A percentile compares a stretch with the other conserved stretches of the same genome.
These are phyloP conservation scores for Suhomyces kilbournensis DNA, from an alignment of 805 yeast genomes.

Conservation along the genomic window DNA sequence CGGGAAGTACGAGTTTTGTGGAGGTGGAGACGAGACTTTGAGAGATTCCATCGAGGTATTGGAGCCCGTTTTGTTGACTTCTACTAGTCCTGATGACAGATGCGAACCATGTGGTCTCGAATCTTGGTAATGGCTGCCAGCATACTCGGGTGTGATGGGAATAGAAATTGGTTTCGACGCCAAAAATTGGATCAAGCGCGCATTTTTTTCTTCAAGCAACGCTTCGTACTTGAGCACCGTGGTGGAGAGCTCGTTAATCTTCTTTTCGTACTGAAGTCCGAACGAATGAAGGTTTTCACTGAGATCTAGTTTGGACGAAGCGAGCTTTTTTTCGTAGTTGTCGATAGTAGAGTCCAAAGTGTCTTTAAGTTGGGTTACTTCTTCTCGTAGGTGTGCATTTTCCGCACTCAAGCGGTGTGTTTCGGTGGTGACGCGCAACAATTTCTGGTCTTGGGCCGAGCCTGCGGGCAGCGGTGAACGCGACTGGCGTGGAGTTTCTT, in stretches of 20 bases:
- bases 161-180: conserved; percentile 39
- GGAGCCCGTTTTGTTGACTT: conserved; percentile 5
- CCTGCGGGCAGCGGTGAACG: background rate
- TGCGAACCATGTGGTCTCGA: background rate
- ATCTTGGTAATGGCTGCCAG: background rate
- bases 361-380: conserved; percentile 15
- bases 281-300: conserved; percentile 22
- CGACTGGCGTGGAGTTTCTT: background rate
- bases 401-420: conserved; percentile 17
- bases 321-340: conserved; percentile 21
- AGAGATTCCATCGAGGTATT: conserved; percentile 9
- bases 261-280: conserved; percentile 30
- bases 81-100: background rate
- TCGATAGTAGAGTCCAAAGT: conserved; percentile 15
- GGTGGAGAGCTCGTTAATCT: conserved; percentile 31
- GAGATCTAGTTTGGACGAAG: conserved; percentile 23
- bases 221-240: conserved; percentile 32
- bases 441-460: conserved; percentile 5
- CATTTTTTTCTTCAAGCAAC: conserved; percentile 36
- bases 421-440: conserved; percentile 16
- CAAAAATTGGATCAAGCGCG: conserved; percentile 31
- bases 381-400: conserved; percentile 15
- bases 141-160: conserved; percentile 15
- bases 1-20: background rate
- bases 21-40: background rate